These are phyloP conservation scores for Aspergillus sp. DNA, from an alignment of 2,329 filamentous ascomycete species.

Conservation along the genomic window DNA sequence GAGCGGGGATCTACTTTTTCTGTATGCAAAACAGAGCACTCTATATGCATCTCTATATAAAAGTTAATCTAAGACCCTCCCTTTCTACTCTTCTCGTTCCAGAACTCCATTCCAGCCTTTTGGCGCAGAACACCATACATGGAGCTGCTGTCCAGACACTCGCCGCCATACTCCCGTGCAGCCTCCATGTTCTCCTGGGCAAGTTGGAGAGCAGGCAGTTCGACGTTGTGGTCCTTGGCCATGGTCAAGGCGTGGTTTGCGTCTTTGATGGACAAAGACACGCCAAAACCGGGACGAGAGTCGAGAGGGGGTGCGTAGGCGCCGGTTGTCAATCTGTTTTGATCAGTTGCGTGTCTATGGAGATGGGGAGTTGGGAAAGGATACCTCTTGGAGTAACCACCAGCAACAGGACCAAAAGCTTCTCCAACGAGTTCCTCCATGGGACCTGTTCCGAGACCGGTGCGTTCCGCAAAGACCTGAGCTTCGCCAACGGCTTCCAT, in stretches of 20 bases:
- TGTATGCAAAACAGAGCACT: no score
- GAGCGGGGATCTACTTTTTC: no score
- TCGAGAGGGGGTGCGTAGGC: constrained; percentile 34
- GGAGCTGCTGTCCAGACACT: constrained; percentile 33
- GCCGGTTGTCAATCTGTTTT: constrained; percentile 34
- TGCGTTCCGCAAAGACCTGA: constrained; percentile 43
- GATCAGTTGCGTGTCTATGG: neutral
- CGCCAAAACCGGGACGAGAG: constrained; percentile 30
- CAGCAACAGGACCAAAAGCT: constrained; percentile 38
- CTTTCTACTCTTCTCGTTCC: constrained; percentile 33
- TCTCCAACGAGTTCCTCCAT: constrained; percentile 40
- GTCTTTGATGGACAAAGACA: constrained; percentile 34
- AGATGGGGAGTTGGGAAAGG: neutral
- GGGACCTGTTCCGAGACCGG: constrained; percentile 35
- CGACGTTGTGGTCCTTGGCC: constrained; percentile 23
- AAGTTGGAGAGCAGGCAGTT: constrained; percentile 28
- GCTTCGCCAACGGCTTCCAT: constrained; percentile 42
- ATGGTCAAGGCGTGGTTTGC: constrained; percentile 29
- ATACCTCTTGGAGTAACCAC: constrained; percentile 38
- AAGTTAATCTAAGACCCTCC: constrained; percentile 1
- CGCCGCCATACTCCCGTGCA: constrained; percentile 29
- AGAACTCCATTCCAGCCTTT: constrained; percentile 30
- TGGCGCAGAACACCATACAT: constrained; percentile 34
- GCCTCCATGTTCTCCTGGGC: constrained; percentile 30
- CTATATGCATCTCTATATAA: neutral